Evolutionary conservation across 805 yeast genomes (phyloP).

Genomic region (Helenozyma baotianmanensis): DNA sequence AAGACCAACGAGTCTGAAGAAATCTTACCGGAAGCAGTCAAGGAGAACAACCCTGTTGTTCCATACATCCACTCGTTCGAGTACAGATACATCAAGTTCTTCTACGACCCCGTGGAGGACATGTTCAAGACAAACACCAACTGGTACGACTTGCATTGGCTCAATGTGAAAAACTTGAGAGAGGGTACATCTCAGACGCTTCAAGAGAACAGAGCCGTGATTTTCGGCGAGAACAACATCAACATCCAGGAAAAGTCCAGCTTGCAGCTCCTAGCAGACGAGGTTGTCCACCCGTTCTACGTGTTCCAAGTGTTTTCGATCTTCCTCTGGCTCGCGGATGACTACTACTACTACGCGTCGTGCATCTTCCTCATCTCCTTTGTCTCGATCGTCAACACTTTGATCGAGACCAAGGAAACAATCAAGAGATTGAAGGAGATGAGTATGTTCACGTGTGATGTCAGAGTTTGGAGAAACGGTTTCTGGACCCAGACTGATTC

Average conservation of each 20-base stretch:
- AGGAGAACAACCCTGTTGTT: constrained; percentile 54
- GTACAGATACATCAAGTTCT: constrained; percentile 78
- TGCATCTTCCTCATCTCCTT: constrained; percentile 88
- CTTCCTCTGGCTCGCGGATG: constrained; percentile 85
- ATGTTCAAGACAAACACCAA: constrained; percentile 75
- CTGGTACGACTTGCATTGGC: constrained; percentile 87
- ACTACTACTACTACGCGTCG: constrained; percentile 87
- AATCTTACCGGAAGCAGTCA: constrained; percentile 12
- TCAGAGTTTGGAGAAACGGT: constrained; percentile 86
- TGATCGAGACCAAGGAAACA: constrained; percentile 80
- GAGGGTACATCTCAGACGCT: constrained; percentile 69
- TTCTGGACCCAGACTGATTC: constrained; percentile 85
- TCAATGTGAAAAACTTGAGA: constrained; percentile 46
- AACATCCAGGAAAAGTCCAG: constrained; percentile 72
- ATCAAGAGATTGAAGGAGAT: constrained; percentile 68
- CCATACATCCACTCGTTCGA: constrained; percentile 68
- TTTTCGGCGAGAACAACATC: constrained; percentile 75
- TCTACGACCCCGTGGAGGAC: constrained; percentile 85
- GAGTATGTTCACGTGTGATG: constrained; percentile 70
- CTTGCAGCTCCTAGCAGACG: constrained; percentile 67
- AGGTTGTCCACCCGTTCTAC: constrained; percentile 92
- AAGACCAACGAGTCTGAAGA: constrained; percentile 23
- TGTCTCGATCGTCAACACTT: constrained; percentile 71
- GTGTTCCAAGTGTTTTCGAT: constrained; percentile 92
- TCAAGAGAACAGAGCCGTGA: constrained; percentile 62